Conservation (phyloP, 768 basidiomycete genomes). For the Agaricus sinodeliciosus region DNA sequence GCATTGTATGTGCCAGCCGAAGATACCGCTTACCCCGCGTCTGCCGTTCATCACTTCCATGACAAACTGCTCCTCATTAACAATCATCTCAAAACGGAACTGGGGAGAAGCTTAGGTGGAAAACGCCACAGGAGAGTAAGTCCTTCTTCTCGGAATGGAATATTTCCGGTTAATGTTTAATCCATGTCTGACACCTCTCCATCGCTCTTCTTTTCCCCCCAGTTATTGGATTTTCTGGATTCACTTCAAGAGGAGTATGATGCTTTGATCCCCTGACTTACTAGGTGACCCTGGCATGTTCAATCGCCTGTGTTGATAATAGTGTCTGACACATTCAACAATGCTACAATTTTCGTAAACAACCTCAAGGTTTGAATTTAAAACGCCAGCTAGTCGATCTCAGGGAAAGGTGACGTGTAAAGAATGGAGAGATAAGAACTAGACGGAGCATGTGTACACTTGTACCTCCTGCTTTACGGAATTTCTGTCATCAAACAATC, state of each 20-base stretch:
- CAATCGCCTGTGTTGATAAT: neutral
- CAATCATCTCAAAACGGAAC: conserved; percentile 70
- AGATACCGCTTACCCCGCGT: conserved; percentile 35
- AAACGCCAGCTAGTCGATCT: neutral
- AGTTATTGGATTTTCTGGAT: conserved; percentile 62
- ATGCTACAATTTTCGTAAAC: neutral
- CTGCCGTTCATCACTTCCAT: conserved; percentile 77
- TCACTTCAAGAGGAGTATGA: conserved; percentile 52
- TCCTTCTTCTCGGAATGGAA: neutral
- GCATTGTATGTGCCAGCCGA: conserved; percentile 41
- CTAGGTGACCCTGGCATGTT: neutral
- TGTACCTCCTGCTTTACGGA: conserved; percentile 1
- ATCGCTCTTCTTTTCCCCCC: conserved; percentile 6
- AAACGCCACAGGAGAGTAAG: conserved; percentile 66
- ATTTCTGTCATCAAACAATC: neutral
- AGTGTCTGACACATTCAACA: conserved; percentile 3
- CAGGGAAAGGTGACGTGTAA: neutral
- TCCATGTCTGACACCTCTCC: too few relatives aligned
- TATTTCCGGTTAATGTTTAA: neutral
- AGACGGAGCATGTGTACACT: neutral
- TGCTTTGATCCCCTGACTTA: neutral
- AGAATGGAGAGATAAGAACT: conserved; percentile 8
- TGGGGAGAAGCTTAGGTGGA: conserved; percentile 60
- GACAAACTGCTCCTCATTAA: conserved; percentile 78
- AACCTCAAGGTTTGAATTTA: neutral